Evolutionary conservation across 1,284 basidiomycete genomes (phyloP).

Genomic region (Wallemia hederae): DNA sequence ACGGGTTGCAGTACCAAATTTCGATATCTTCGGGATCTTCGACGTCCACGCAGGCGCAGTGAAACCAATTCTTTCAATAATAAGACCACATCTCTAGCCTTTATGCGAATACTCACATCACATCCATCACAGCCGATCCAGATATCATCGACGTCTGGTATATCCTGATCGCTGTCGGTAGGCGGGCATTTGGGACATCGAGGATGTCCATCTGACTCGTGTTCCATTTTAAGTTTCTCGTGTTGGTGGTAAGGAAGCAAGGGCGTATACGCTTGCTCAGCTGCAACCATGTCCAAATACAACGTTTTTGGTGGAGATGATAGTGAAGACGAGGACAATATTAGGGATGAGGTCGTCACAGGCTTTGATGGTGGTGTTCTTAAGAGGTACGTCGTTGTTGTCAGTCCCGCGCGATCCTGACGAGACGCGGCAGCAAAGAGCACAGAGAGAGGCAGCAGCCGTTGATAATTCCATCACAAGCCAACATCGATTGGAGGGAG

Average conservation of each 20-base stretch:
- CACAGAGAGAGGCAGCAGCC: constrained; percentile 23
- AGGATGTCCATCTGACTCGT: constrained; percentile 1
- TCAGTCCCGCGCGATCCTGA: constrained; percentile 6
- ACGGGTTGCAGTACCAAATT: not conserved
- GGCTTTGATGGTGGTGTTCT: constrained; percentile 37
- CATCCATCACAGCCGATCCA: not conserved
- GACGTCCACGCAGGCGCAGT: not conserved
- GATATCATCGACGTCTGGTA: not conserved
- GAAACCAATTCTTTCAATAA: not conserved
- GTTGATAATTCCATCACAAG: constrained; percentile 48
- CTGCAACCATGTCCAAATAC: not conserved
- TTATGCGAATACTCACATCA: not conserved
- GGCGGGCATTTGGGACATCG: constrained; percentile 1
- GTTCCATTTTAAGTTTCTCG: constrained; percentile 1
- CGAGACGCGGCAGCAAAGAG: constrained; percentile 21
- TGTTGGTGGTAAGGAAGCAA: not conserved
- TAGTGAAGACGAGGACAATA: not conserved
- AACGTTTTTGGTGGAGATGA: constrained; percentile 1
- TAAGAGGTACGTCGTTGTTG: constrained; percentile 34
- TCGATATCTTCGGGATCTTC: not conserved
- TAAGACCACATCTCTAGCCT: not conserved
- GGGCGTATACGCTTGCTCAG: not conserved
- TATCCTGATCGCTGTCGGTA: not conserved
- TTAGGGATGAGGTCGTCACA: constrained; percentile 34
- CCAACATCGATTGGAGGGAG: constrained; percentile 53